Evolutionary conservation across 225 moss, liverwort and hornwort species (phyloP).

Genomic region (Neckera pumila): DNA sequence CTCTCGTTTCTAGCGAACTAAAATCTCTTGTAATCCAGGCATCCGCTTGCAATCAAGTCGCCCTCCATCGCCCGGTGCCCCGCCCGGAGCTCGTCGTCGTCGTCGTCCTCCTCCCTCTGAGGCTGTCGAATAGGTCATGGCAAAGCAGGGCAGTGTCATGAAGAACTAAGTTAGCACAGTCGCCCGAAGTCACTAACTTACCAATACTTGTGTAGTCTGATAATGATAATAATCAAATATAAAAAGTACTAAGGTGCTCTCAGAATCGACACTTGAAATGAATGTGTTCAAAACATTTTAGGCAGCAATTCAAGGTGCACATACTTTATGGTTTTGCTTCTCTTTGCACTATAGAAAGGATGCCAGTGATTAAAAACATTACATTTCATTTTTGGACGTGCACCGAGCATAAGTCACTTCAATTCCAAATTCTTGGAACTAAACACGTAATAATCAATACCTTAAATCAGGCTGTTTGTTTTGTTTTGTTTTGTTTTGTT

Average conservation of each 20-base stretch:
- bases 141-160: too few species aligned
- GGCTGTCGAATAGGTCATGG: too few species aligned
- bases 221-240: background rate
- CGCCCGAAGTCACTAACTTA: background rate
- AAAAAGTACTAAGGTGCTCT: background rate
- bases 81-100: background rate
- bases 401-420: background rate
- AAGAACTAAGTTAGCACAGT: background rate
- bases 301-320: background rate
- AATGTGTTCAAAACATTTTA: background rate
- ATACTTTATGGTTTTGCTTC: background rate
- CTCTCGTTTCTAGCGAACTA: background rate
- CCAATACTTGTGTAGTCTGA: background rate
- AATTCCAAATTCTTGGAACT: background rate
- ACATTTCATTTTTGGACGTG: background rate
- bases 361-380: background rate
- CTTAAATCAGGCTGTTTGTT: too few species aligned
- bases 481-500: too few species aligned
- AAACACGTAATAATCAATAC: accelerated
- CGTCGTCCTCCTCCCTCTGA: background rate
- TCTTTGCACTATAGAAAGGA: background rate
- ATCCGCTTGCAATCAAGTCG: background rate
- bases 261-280: background rate
- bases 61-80: background rate
- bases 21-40: background rate